Evolutionary conservation across 176 grass and related monocot genomes (phyloP).

Genomic region (Tillandsia fasciculata): DNA sequence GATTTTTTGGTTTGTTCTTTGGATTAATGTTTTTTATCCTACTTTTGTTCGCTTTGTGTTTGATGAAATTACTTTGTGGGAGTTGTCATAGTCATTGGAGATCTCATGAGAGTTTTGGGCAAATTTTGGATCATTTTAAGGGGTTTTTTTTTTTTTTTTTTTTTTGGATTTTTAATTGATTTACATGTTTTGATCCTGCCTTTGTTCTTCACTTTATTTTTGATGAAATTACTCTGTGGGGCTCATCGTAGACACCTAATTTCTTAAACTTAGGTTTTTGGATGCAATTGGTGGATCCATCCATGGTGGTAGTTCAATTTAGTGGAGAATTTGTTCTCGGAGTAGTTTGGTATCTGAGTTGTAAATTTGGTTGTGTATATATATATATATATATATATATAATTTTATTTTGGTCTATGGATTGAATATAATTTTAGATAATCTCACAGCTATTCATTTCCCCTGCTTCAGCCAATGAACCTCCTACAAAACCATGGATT

Average conservation of each 20-base stretch:
- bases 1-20: not conserved
- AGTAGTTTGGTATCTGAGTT: not conserved
- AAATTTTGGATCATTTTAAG: not conserved
- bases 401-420: not conserved
- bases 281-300: not conserved
- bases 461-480: slow-evolving; percentile 44
- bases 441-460: not conserved
- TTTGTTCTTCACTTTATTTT: not conserved
- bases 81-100: not conserved
- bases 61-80: not conserved
- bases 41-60: not conserved
- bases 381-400: not conserved
- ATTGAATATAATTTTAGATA: not conserved
- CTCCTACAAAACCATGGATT: slow-evolving; percentile 41
- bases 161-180: not conserved
- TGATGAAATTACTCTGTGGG: not conserved
- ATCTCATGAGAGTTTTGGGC: not conserved
- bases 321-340: not conserved
- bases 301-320: not conserved
- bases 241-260: not conserved
- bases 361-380: not conserved
- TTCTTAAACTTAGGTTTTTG: too few species aligned
- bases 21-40: not conserved
- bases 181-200: not conserved
- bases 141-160: not conserved